Evolutionary conservation across 2,329 filamentous ascomycete species (phyloP).

Genomic region (Didymella arachidicola): DNA sequence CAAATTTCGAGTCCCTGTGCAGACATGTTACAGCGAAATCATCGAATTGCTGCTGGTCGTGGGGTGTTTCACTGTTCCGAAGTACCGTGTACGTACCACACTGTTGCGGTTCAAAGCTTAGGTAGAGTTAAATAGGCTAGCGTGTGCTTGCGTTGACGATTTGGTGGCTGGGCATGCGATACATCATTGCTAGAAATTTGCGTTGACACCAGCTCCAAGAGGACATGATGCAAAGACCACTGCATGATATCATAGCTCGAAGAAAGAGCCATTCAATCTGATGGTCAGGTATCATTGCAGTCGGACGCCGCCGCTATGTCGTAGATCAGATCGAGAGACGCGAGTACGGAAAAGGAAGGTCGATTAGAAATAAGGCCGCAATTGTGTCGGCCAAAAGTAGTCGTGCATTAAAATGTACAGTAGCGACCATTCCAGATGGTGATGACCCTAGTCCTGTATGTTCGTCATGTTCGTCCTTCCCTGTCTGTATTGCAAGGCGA

Average conservation of each 20-base stretch:
- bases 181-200: neutral
- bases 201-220: neutral
- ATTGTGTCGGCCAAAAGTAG: conserved; percentile 22
- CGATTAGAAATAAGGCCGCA: conserved; percentile 18
- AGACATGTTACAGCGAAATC: neutral
- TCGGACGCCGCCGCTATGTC: conserved; percentile 21
- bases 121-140: neutral
- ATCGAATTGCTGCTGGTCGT: neutral
- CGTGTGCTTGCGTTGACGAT: neutral
- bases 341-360: conserved; percentile 31
- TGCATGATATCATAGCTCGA: conserved; percentile 13
- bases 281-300: conserved; percentile 16
- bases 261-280: conserved; percentile 6
- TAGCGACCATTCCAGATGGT: conserved; percentile 29
- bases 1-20: neutral
- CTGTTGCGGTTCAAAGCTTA: neutral
- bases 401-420: conserved; percentile 23
- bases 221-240: neutral
- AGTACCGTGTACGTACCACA: neutral
- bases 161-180: neutral
- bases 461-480: conserved; percentile 30
- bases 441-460: conserved; percentile 22
- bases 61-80: neutral
- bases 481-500: conserved; percentile 28
- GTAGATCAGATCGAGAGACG: conserved; percentile 17